Base-by-base conservation (phyloP, 805 yeast genomes). In the Wickerhamomyces strasburgensis region DNA sequence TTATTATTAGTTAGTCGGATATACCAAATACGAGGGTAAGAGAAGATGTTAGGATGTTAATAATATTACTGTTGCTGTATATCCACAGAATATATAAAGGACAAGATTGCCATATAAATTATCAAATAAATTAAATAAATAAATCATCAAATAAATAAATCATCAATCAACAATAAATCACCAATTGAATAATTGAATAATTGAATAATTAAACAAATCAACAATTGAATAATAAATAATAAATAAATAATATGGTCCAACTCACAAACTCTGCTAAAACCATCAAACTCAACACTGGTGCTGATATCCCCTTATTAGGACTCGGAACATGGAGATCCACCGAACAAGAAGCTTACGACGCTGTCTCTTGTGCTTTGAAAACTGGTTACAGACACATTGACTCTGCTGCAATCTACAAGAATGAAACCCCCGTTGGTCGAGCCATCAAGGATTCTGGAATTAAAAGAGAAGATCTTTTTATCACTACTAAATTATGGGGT, bases 401-500 rank as follows among this genome's bases (percentile, higher is more conserved):
- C 54, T 61, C 73, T 25, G 88, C 87, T 29, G 71, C 63, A 25
- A 54, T 51, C 27, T 81, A 80, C 62, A 51, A 58, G 5, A 81
- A 79, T 54, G 80, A 79, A 51, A 54, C 51, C 14, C 78, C 72
- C 48, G 71, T 70, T n/a, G 75, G 75, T 14, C 63, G 63, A 31
- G 86, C 77, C 18, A 65, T 78, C 42, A 61, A 61, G 24, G 52
- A 57, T 28, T 73, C 80, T 31, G 83, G 81, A 11, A 64, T 82
- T 23, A 75, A 78, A 41, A 71, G 93, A 56, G 70, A 70, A 19
- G 79, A 81, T 33, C 52, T 84, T 19, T 84, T 79, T 48, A 64
- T 84, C 48, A 81, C 88, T 47, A 83, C 90, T 40, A 84, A 84
- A 56, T 64, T 84, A 42, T 75, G 81, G 79, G 64, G 69, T 41